These are phyloP conservation scores for Coemansia sp. DNA, from an alignment of 192 early-diverging fungal species.

Conservation along the genomic window DNA sequence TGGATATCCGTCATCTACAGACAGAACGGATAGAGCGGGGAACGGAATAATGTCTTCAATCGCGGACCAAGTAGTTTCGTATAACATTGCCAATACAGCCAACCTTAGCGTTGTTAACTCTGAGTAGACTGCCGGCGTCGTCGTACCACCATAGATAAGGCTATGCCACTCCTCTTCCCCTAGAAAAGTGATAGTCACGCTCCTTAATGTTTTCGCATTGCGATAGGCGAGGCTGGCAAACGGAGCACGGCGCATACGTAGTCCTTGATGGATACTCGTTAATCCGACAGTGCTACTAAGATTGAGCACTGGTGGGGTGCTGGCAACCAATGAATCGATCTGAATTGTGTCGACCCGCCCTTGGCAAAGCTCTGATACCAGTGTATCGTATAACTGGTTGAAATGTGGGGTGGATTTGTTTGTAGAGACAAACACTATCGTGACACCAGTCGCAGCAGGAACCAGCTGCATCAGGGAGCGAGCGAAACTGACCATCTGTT, in stretches of 20 bases:
- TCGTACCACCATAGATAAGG: background rate
- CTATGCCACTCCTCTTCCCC: background rate
- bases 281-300: background rate
- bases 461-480: background rate
- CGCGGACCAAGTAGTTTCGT: background rate
- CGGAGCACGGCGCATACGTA: background rate
- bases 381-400: background rate
- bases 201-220: background rate
- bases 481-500: background rate
- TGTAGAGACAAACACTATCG: background rate
- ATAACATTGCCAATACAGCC: background rate
- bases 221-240: background rate
- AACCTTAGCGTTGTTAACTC: background rate
- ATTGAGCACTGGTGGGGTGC: background rate
- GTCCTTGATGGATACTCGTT: background rate
- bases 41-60: background rate
- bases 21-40: background rate
- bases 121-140: background rate
- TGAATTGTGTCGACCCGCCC: background rate
- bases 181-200: background rate
- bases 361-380: background rate
- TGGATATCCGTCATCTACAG: background rate
- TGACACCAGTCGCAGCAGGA: background rate
- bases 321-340: background rate
- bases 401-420: background rate